Evolutionary conservation across 2,329 filamentous ascomycete genomes (phyloP).

Genomic region (Onygenales sp.): DNA sequence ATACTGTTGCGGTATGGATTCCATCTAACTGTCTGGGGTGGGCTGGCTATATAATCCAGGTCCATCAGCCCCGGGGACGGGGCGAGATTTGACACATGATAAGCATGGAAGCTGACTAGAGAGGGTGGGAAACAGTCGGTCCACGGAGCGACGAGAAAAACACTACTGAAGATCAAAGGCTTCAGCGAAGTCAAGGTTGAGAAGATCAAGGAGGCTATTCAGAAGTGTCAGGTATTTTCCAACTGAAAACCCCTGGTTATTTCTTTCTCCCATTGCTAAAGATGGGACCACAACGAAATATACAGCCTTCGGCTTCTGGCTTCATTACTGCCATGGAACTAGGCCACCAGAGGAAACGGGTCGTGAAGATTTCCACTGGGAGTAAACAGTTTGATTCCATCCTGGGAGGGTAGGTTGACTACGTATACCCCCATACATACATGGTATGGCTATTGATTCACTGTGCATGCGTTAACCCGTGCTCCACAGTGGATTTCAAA

Average conservation of each 20-base stretch:
- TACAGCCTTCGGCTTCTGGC: constrained; percentile 47
- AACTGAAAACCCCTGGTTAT: not conserved
- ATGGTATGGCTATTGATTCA: not conserved
- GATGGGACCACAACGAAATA: not conserved
- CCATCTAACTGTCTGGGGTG: not conserved
- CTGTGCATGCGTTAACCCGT: not conserved
- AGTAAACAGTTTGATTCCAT: constrained; percentile 59
- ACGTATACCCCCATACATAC: not conserved
- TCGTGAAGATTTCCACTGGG: constrained; percentile 58
- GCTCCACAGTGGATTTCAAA: constrained; percentile 52
- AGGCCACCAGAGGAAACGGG: constrained; percentile 51
- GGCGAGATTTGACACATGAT: too few relatives aligned
- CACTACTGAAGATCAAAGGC: constrained; percentile 57
- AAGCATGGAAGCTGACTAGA: not conserved
- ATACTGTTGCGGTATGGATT: constrained; percentile 51
- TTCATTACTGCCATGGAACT: constrained; percentile 60
- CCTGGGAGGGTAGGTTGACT: constrained; percentile 45
- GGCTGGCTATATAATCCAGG: not conserved
- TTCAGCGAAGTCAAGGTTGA: constrained; percentile 63
- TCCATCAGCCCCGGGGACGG: too few relatives aligned
- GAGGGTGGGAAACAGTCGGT: constrained; percentile 39
- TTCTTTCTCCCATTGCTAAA: not conserved
- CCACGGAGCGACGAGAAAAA: constrained; percentile 49
- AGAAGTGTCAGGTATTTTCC: constrained; percentile 45
- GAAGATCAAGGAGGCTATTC: constrained; percentile 59